phyloP scores from a whole-genome alignment of 768 basidiomycete species.

The Auricularia heimuer region DNA sequence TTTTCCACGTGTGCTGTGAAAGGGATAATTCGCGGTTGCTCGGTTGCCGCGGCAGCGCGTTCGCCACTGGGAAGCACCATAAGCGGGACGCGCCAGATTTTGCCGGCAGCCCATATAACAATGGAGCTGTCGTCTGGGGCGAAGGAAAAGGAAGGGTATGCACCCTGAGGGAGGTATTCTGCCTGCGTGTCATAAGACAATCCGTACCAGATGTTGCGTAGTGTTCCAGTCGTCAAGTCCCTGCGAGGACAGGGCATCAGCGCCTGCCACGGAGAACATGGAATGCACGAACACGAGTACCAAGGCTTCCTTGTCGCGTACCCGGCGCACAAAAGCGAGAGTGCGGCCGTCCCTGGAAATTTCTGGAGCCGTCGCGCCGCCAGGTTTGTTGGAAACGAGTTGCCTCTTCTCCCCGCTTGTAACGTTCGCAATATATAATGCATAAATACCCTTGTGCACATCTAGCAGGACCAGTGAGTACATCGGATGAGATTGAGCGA shows the following conservation, averaged over 20 bases:
- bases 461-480: slow-evolving; percentile 28
- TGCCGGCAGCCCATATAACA: slow-evolving; percentile 66
- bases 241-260: slow-evolving; percentile 24
- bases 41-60: too few relatives aligned
- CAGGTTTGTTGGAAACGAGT: slow-evolving; percentile 48
- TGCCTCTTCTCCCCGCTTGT: slow-evolving; percentile 43
- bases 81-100: slow-evolving; percentile 56
- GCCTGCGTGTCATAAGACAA: slow-evolving; percentile 55
- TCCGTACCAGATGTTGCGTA: slow-evolving; percentile 57
- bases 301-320: slow-evolving; percentile 61
- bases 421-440: slow-evolving; percentile 55
- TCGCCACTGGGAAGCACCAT: slow-evolving; percentile 30
- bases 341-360: slow-evolving; percentile 59
- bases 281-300: slow-evolving; percentile 49
- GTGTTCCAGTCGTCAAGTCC: slow-evolving; percentile 55
- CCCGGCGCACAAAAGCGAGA: slow-evolving; percentile 64
- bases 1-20: slow-evolving; percentile 59
- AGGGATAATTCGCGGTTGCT: slow-evolving; percentile 34
- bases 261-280: background rate
- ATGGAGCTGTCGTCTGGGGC: slow-evolving; percentile 47
- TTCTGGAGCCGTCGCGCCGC: slow-evolving; percentile 63
- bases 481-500: background rate
- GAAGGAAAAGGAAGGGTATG: slow-evolving; percentile 69
- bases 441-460: slow-evolving; percentile 59
- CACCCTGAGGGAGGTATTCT: slow-evolving; percentile 67